phyloP scores from a whole-genome alignment of 768 basidiomycete species.

The Ephemerocybe angulata region DNA sequence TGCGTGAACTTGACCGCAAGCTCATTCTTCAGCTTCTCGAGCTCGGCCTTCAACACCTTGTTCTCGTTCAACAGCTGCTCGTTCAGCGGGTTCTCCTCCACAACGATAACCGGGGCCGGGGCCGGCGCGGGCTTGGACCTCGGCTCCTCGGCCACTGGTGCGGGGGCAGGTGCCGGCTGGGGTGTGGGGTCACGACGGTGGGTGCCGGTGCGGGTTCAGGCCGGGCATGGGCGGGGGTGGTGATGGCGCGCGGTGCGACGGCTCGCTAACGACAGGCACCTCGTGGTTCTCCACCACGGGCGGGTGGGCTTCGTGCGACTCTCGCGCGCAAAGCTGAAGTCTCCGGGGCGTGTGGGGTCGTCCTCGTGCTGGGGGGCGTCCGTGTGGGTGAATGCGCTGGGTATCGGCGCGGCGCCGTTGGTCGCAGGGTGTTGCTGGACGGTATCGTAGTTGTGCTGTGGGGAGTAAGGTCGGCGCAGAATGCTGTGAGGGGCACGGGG shows the following conservation, averaged over 20 bases:
- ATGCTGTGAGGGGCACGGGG: not conserved
- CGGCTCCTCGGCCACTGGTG: no score
- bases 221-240: constrained; percentile 19
- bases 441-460: constrained; percentile 41
- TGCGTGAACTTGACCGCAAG: constrained; percentile 7
- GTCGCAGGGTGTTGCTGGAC: constrained; percentile 37
- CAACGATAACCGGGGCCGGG: constrained; percentile 26
- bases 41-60: constrained; percentile 32
- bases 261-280: constrained; percentile 18
- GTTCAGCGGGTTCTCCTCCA: constrained; percentile 37
- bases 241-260: constrained; percentile 14
- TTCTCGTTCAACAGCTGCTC: constrained; percentile 56
- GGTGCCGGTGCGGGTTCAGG: constrained; percentile 17
- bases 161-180: constrained; percentile 14
- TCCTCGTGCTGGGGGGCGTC: constrained; percentile 22
- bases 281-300: constrained; percentile 16
- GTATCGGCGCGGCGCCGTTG: constrained; percentile 44
- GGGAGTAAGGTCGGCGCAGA: not conserved
- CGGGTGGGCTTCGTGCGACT: constrained; percentile 42
- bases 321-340: constrained; percentile 50
- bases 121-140: no score
- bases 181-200: constrained; percentile 11
- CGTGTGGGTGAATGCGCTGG: constrained; percentile 28
- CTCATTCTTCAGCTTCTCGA: constrained; percentile 18
- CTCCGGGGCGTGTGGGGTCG: constrained; percentile 48